These are phyloP conservation scores for Mycosarcoma maydis DNA, from an alignment of 1,284 basidiomycete genomes.

Conservation along the genomic window DNA sequence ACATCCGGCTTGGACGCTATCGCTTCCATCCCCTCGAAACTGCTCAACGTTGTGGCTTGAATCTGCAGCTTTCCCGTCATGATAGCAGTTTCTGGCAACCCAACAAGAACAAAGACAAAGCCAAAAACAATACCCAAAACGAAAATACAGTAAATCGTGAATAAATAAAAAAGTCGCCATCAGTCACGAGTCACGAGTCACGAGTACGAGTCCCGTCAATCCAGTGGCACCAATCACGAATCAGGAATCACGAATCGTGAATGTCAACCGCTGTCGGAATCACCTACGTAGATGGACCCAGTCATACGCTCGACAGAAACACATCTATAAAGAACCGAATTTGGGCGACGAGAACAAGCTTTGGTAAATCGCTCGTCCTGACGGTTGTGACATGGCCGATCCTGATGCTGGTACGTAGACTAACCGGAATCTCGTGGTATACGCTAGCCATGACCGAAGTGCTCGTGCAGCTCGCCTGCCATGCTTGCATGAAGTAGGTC, in stretches of 20 bases:
- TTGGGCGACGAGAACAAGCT: neutral
- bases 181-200: no score
- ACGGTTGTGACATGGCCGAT: no score
- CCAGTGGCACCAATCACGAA: no score
- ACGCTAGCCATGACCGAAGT: conserved; percentile 1
- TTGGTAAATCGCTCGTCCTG: no score
- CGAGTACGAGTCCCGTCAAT: no score
- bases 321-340: conserved; percentile 4
- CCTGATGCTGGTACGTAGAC: neutral
- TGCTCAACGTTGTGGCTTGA: conserved; percentile 1
- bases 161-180: no score
- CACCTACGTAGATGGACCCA: conserved; percentile 23
- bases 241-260: no score
- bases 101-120: no score
- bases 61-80: conserved; percentile 11
- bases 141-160: no score
- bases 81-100: conserved; percentile 31
- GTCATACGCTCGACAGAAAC: conserved; percentile 22
- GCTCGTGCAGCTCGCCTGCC: conserved; percentile 6
- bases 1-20: conserved; percentile 9
- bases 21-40: conserved; percentile 11
- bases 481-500: conserved; percentile 23
- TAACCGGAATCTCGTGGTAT: conserved; percentile 9
- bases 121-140: no score
- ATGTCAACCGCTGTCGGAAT: no score